Base-by-base conservation (phyloP, 306 rosid species). In the Parietaria judaica region DNA sequence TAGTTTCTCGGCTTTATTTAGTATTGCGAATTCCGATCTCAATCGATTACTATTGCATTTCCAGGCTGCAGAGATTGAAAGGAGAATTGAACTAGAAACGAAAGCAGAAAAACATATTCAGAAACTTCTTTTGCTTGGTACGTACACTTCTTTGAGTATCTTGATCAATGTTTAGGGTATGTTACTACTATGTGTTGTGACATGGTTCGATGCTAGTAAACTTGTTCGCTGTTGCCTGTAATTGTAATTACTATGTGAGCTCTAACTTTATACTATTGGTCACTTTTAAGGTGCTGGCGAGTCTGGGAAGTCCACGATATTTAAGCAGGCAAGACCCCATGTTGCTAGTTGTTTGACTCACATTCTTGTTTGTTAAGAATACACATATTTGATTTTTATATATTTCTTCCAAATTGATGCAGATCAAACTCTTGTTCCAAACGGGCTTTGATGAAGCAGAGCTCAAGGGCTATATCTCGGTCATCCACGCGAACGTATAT, bases 401-500 rank as follows among this genome's bases (percentile, higher is more conserved):
- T 58, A 38, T n/a, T 49, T 49, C 53, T 49, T 50, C 52, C 44
- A 15, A 57, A 11, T 36, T 10, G 54, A 36, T 79, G 75, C 90
- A 94, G 97, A 94, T 94, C 79, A 92, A 86, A 73, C 90, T 94
- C 63, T 81, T 88, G 76, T 88, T 94, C 83, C 99, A 88, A 81
- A 86, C 96, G 17, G 97, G 97, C 72, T 94, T 94, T 71, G 97
- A 88, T 6, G 97, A 94, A 73, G 83, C 96, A 61, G 96, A 94
- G 80, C 88, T 94, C 70, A 84, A 81, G 80, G 82, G 95, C 81
- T 92, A 88, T 72, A 72, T 78, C 66, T 81, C 97, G 43, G 95
- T 94, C 83, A 84, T 92, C 75, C 99, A 94, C 68, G 99, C 99
- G 76, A 94, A 94, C 51, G 94, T 88, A 74, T 94, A 84, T 86